A percentile compares a stretch with the other conserved stretches of the same genome.
Conservation (phyloP, 2,329 filamentous ascomycete genomes). For the Aspergillus pseudoviridinutans region DNA sequence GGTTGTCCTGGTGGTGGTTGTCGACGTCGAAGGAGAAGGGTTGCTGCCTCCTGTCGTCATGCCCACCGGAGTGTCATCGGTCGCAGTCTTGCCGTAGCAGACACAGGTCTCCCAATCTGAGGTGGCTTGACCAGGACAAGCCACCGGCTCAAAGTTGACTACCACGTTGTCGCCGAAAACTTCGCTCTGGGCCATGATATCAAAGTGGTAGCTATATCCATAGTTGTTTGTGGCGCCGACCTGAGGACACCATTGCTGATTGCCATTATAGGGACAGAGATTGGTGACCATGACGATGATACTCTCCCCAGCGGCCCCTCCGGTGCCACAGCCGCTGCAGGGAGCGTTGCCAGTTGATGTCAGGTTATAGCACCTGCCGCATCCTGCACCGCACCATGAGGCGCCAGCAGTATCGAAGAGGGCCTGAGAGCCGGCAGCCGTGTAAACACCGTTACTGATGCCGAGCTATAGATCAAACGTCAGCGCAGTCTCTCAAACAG, state of each 20-base stretch:
- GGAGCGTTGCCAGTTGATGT: conserved; percentile 19
- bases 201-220: conserved; percentile 35
- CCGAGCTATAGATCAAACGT: conserved; percentile 1
- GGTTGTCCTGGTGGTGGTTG: neutral
- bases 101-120: conserved; percentile 23
- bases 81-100: conserved; percentile 18
- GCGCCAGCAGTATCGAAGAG: conserved; percentile 19
- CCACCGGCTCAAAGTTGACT: conserved; percentile 30
- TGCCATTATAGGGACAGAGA: conserved; percentile 34
- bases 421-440: conserved; percentile 21
- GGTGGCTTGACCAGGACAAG: conserved; percentile 24
- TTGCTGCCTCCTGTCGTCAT: neutral
- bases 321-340: conserved; percentile 17
- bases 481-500: neutral
- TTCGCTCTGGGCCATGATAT: conserved; percentile 31
- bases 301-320: conserved; percentile 17
- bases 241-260: conserved; percentile 34
- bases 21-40: neutral
- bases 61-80: conserved; percentile 8
- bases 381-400: conserved; percentile 22
- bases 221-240: conserved; percentile 29
- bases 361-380: conserved; percentile 23
- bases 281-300: conserved; percentile 33
- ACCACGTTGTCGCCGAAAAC: conserved; percentile 33
- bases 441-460: conserved; percentile 13